phyloP scores from a whole-genome alignment of 2,329 filamentous ascomycete species.

The Penicillium crustosum region DNA sequence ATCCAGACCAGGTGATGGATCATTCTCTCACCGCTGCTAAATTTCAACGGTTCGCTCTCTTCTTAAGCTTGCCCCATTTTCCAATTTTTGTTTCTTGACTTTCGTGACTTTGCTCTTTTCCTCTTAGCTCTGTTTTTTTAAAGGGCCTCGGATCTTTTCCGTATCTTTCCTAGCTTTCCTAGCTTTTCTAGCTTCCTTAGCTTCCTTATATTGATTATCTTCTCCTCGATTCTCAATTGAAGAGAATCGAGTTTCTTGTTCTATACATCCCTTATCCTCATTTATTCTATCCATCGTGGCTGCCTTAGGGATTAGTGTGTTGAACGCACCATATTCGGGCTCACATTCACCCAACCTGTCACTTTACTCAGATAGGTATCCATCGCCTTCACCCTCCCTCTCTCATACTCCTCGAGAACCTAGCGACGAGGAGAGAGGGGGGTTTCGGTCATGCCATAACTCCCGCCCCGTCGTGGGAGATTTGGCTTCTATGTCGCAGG shows the following conservation, averaged over 20 bases:
- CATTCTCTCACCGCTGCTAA: slow-evolving; percentile 27
- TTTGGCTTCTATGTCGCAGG: slow-evolving; percentile 43
- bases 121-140: slow-evolving; percentile 1
- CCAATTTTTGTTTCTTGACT: slow-evolving; percentile 10
- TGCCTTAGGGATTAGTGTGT: slow-evolving; percentile 41
- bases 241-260: slow-evolving; percentile 4
- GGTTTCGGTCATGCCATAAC: slow-evolving; percentile 40
- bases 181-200: background rate
- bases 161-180: slow-evolving; percentile 2
- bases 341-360: slow-evolving; percentile 35
- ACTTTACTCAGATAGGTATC: slow-evolving; percentile 29
- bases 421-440: slow-evolving; percentile 40
- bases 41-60: slow-evolving; percentile 17
- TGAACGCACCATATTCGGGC: slow-evolving; percentile 35
- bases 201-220: slow-evolving; percentile 2
- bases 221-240: slow-evolving; percentile 4
- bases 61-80: slow-evolving; percentile 14
- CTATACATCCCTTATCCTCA: background rate
- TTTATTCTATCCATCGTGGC: slow-evolving; percentile 37
- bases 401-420: slow-evolving; percentile 38
- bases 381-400: slow-evolving; percentile 34
- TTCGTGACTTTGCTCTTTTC: slow-evolving; percentile 9
- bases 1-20: slow-evolving; percentile 24
- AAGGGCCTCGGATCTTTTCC: slow-evolving; percentile 7
- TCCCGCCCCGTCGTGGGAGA: slow-evolving; percentile 31